Conservation (phyloP, 805 yeast genomes). For the Torulaspora gathmanii region DNA sequence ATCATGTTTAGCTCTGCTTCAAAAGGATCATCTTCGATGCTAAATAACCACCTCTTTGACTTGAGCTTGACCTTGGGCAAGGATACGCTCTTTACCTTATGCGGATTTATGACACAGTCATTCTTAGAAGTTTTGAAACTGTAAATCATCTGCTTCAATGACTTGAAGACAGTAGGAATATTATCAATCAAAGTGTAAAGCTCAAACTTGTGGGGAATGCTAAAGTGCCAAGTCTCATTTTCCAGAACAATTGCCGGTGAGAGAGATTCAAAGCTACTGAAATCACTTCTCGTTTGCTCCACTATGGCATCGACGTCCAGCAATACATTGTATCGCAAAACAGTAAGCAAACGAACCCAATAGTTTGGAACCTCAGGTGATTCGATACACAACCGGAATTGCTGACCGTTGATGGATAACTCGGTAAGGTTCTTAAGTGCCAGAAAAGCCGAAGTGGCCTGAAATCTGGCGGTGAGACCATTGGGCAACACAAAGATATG, state of each 20-base stretch:
- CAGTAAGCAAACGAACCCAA: constrained; percentile 48
- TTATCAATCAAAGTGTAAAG: constrained; percentile 80
- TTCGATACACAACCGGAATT: constrained; percentile 45
- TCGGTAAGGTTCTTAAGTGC: constrained; percentile 22
- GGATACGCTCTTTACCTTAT: constrained; percentile 37
- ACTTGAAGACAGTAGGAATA: constrained; percentile 60
- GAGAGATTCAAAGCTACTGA: constrained; percentile 14
- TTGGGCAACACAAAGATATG: constrained; percentile 41
- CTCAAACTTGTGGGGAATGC: constrained; percentile 68
- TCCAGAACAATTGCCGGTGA: constrained; percentile 39
- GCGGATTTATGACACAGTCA: constrained; percentile 39
- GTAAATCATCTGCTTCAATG: constrained; percentile 54
- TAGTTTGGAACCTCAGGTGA: constrained; percentile 45
- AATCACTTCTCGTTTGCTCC: constrained; percentile 17
- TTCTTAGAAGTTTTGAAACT: constrained; percentile 44
- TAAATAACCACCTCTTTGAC: constrained; percentile 53
- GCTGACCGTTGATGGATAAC: constrained; percentile 29
- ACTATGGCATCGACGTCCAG: constrained; percentile 33
- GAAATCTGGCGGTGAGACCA: constrained; percentile 46
- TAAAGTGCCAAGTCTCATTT: constrained; percentile 45
- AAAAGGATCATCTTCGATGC: constrained; percentile 85
- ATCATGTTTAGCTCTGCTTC: constrained; percentile 67
- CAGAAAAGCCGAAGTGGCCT: constrained; percentile 34
- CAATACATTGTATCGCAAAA: constrained; percentile 35
- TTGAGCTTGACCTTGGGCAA: constrained; percentile 57